Evolutionary conservation across 129 eudicot species (phyloP), one percentile per base, ranked within the genome.

Genomic region (Lactuca saligna): DNA sequence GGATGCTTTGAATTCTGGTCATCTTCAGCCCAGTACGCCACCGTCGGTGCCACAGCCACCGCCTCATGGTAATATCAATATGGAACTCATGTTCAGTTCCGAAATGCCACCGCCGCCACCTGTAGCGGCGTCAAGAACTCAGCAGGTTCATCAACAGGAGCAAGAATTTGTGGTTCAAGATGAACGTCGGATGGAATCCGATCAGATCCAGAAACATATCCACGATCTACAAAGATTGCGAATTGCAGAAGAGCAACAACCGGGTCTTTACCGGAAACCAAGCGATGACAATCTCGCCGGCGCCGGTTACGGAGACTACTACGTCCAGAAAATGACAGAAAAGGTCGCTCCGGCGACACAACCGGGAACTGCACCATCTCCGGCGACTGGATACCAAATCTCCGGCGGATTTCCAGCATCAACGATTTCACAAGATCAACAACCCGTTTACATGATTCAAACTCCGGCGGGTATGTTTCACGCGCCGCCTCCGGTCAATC

Each of bases 191-290:
- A 54, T 78, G 7, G 82, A 66, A 54, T 8, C 79, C 25, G 87
- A 89, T 68, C 87, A 75, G 72, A 73, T 90, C 35, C 97, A 84
- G 80, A 87, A 82, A 69, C 90, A 87, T 29, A 87, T 87, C 13
- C 95, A 80, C 65, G 91, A 90, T 29, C 75, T 86, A 12, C 87
- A 83, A 79, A 74, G 82, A 72, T 53, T 85, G 9, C 75, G 71
- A 49, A 82, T 87, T 17, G 82, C 69, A 51, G 88, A 85, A 41
- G 78, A 84, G 16, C 86, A 81, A 32, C 78, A 73, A 72, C 77
- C 82, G 32, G 12, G 50, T 74, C 51, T 72, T 1, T 75, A 77
- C 50, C n/a, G 78, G 15, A 82, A 80, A 66, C 83, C 65, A 56
- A 82, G 83, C 17, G 87, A 90, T 11, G 96, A 88, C 0, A 85